phyloP scores from a whole-genome alignment of 495 filamentous ascomycete genomes.

The Aspergillus incahuasiensis region DNA sequence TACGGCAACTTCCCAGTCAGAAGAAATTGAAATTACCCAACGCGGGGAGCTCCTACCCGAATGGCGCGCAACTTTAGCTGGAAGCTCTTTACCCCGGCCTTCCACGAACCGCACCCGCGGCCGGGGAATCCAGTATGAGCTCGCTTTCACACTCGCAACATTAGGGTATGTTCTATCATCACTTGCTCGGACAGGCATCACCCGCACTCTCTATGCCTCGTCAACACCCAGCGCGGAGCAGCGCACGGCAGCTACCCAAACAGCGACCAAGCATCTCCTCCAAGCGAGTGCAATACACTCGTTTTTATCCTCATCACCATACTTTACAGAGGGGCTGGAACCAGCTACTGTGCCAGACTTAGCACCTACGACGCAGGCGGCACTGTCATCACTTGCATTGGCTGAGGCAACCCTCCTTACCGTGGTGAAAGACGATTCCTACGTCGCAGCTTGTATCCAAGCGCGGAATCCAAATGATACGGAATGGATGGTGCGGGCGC shows the following conservation, averaged over 20 bases:
- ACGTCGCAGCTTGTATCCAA: constrained; percentile 71
- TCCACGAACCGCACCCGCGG: constrained; percentile 57
- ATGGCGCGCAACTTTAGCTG: constrained; percentile 78
- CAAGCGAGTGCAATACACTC: constrained; percentile 73
- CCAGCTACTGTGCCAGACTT: constrained; percentile 50
- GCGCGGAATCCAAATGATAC: constrained; percentile 71
- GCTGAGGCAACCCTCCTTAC: constrained; percentile 87
- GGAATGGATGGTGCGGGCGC: constrained; percentile 89
- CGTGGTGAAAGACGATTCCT: constrained; percentile 90
- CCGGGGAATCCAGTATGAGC: constrained; percentile 75
- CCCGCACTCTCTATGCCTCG: constrained; percentile 51
- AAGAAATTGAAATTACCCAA: constrained; percentile 60
- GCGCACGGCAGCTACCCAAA: constrained; percentile 62
- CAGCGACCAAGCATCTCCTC: constrained; percentile 73
- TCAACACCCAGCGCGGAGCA: constrained; percentile 59
- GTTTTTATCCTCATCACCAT: constrained; percentile 47
- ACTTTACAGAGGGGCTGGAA: constrained; percentile 15
- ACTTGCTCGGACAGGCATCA: constrained; percentile 58
- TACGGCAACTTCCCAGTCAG: constrained; percentile 20
- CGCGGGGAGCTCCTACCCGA: constrained; percentile 56
- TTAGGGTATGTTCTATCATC: constrained; percentile 68
- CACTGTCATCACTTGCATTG: constrained; percentile 67
- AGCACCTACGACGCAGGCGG: constrained; percentile 57
- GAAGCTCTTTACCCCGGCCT: constrained; percentile 36
- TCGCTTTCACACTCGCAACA: constrained; percentile 71